Conservation (phyloP, 169 alveolate species). For the Plasmodium vinckei region DNA sequence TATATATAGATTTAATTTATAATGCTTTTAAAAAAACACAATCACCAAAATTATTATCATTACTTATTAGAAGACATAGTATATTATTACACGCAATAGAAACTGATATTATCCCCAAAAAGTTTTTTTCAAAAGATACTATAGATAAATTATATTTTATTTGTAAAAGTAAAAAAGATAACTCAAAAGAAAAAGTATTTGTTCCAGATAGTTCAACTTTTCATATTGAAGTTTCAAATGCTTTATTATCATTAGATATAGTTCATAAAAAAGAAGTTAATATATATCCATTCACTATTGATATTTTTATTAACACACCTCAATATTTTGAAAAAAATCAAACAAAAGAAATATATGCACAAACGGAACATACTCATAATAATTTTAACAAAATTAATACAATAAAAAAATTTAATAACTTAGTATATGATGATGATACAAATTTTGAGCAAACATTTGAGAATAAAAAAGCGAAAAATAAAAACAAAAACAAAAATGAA, state of each 20-base stretch:
- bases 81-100: constrained; percentile 65
- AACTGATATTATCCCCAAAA: constrained; percentile 70
- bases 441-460: constrained; percentile 72
- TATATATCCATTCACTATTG: constrained; percentile 85
- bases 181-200: constrained; percentile 74
- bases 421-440: constrained; percentile 22
- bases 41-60: constrained; percentile 57
- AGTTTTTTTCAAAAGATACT: constrained; percentile 33
- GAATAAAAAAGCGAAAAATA: constrained; percentile 48
- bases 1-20: constrained; percentile 56
- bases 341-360: constrained; percentile 72
- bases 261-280: constrained; percentile 83
- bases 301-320: constrained; percentile 77
- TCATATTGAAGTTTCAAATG: constrained; percentile 86
- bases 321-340: constrained; percentile 1
- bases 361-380: background rate
- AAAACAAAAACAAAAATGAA: constrained; percentile 62
- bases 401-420: background rate
- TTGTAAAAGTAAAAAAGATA: constrained; percentile 74
- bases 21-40: constrained; percentile 73
- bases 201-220: constrained; percentile 88
- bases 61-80: constrained; percentile 67
- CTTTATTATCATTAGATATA: constrained; percentile 82
- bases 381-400: background rate
- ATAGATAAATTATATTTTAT: constrained; percentile 49